Base-by-base conservation (phyloP, 345 rosid species). In the Sapria himalayana region DNA sequence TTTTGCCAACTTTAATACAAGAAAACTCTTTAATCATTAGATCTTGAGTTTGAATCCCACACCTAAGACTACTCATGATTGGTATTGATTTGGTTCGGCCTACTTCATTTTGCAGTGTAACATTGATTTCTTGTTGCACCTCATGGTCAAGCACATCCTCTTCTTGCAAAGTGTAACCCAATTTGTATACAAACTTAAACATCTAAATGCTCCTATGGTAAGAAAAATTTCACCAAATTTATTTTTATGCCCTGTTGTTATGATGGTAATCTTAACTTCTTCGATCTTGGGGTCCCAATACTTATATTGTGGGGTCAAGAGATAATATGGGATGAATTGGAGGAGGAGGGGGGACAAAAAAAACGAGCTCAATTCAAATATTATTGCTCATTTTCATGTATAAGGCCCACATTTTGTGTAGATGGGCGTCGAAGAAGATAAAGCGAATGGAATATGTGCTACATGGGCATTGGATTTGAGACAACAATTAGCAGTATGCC, bases 401-500 rank as follows among this genome's bases (percentile, higher is more conserved):
- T n/a, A 61, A 71, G 37, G 60, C 65, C 33, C 43, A 49, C 34
- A 54, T 23, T 23, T 33, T 12, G 5, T 12, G 46, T 18, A 15
- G 33, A 23, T 38, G 41, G 51, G 15, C 41, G 65, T 39, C 73
- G 67, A 19, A 89, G 60, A 68, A 29, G 44, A 49, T 32, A 54
- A 24, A 22, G 34, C 13, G 5, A 14, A 44, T 18, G 18, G 33
- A 23, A 35, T 38, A 49, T 19, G 76, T 41, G 68, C 63, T 43
- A 67, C 81, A 35, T 89, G 98, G 98, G 98, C 94, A 15, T 52
- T 63, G 41, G 95, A 89, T 74, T 70, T 82, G 7, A 84, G 77
- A 19, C 76, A 67, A 20, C 69, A 70, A 46, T 52, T 63, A 23
- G 58, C 67, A 59, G 67, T 55, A 24, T 80, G 96, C 51, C 98